Evolutionary conservation across 2,329 filamentous ascomycete species (phyloP).

Genomic region (Penicillium freii): DNA sequence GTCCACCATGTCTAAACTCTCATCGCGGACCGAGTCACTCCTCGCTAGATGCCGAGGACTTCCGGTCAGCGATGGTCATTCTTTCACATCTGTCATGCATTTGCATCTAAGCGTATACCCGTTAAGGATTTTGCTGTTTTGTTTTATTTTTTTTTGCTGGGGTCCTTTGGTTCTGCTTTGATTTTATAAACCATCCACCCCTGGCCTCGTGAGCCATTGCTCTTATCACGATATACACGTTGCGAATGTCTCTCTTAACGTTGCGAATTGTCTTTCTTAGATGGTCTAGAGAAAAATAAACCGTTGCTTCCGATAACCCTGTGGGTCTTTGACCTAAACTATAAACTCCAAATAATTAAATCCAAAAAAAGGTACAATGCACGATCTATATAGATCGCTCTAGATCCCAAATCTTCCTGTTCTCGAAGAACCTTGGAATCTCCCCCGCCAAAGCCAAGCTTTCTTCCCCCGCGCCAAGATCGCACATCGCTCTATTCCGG

Average conservation of each 20-base stretch:
- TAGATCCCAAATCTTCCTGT: neutral
- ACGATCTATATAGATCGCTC: neutral
- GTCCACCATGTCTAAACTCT: neutral
- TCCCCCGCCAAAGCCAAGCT: constrained; percentile 15
- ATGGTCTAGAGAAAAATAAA: constrained; percentile 6
- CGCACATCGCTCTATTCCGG: constrained; percentile 10
- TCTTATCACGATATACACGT: neutral
- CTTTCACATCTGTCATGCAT: constrained; percentile 12
- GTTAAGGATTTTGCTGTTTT: constrained; percentile 14
- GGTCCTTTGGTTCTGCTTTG: neutral
- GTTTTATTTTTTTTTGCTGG: constrained; percentile 4
- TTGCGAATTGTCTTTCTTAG: neutral
- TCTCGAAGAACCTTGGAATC: neutral
- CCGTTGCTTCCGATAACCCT: neutral
- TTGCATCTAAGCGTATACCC: constrained; percentile 35
- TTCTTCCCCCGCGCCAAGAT: constrained; percentile 10
- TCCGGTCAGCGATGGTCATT: neutral
- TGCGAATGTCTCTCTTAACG: neutral
- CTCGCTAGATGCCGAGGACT: constrained; percentile 2
- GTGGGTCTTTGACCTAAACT: neutral
- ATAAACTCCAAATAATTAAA: neutral
- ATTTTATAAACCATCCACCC: neutral
- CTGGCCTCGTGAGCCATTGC: neutral
- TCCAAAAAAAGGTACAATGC: neutral
- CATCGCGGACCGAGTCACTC: neutral